Percentiles rank a stretch among this genome's conserved stretches.
Evolutionary conservation across 176 grass and related monocot species (phyloP).

Genomic region (Olyra latifolia): DNA sequence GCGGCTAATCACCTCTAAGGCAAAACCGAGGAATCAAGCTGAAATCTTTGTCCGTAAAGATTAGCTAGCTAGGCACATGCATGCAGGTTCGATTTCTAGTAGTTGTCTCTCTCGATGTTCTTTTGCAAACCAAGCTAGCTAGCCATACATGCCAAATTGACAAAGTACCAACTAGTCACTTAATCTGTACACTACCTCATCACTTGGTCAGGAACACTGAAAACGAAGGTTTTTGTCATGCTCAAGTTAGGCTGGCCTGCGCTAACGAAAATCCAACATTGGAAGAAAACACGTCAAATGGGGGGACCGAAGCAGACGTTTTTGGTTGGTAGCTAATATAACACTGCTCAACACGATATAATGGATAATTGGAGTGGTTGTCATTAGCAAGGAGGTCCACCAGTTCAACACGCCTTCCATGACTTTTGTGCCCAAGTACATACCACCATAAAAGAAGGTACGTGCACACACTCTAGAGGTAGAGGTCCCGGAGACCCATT

Average conservation of each 20-base stretch:
- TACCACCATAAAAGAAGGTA: background rate
- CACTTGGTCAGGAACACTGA: background rate
- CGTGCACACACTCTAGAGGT: background rate
- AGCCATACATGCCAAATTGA: background rate
- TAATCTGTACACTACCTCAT: background rate
- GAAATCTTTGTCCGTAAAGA: background rate
- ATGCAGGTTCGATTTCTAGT: background rate
- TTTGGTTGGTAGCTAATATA: slow-evolving; percentile 21
- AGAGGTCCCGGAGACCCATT: no score
- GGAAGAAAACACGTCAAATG: background rate
- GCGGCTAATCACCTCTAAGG: background rate
- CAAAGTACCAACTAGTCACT: background rate
- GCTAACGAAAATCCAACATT: background rate
- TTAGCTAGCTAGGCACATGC: background rate
- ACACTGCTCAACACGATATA: background rate
- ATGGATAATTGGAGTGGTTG: slow-evolving; percentile 30
- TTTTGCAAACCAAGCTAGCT: background rate
- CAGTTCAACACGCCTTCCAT: background rate
- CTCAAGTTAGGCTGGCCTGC: background rate
- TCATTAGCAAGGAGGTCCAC: background rate
- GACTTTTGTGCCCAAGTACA: slow-evolving; percentile 21
- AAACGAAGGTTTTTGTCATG: background rate
- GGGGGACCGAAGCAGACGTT: background rate
- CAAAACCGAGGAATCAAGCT: background rate
- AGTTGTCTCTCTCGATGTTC: background rate